Evolutionary conservation across 179 eudicot species (phyloP).

Genomic region (Drosera spatulata): DNA sequence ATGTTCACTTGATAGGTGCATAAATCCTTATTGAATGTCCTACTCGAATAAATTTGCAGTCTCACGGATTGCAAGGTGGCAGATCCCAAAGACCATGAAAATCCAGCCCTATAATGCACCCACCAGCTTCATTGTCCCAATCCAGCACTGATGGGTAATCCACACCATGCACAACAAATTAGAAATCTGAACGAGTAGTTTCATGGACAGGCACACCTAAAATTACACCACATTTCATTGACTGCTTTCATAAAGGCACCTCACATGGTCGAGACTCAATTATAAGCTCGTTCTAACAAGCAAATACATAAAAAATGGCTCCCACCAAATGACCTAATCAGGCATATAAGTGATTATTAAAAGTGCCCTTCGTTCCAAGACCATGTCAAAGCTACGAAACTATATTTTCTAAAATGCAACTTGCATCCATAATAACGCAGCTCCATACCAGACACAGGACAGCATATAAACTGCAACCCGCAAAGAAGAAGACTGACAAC

Average conservation of each 20-base stretch:
- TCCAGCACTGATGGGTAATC: background rate
- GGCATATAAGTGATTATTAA: too few species aligned
- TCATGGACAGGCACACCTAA: constrained; percentile 22
- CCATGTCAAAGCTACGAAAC: too few species aligned
- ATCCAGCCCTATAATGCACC: constrained; percentile 1
- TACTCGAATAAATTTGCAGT: background rate
- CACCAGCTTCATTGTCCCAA: background rate
- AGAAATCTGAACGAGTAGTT: constrained; percentile 11
- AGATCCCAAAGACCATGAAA: background rate
- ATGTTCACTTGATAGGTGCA: background rate
- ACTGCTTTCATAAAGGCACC: too few species aligned
- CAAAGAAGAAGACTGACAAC: background rate
- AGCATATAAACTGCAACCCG: background rate
- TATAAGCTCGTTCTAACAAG: too few species aligned
- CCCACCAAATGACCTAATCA: too few species aligned
- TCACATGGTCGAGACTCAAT: too few species aligned
- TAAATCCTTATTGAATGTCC: background rate
- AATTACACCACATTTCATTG: constrained; percentile 17
- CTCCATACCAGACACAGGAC: too few species aligned
- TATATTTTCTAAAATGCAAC: too few species aligned
- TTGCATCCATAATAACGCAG: too few species aligned
- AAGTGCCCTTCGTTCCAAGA: too few species aligned
- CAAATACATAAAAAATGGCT: too few species aligned
- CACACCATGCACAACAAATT: constrained; percentile 5
- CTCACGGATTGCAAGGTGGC: too few species aligned